A percentile compares a stretch with the other conserved stretches of the same genome.
phyloP scores from a whole-genome alignment of 805 yeast genomes.

The Grigorovia humatica region DNA sequence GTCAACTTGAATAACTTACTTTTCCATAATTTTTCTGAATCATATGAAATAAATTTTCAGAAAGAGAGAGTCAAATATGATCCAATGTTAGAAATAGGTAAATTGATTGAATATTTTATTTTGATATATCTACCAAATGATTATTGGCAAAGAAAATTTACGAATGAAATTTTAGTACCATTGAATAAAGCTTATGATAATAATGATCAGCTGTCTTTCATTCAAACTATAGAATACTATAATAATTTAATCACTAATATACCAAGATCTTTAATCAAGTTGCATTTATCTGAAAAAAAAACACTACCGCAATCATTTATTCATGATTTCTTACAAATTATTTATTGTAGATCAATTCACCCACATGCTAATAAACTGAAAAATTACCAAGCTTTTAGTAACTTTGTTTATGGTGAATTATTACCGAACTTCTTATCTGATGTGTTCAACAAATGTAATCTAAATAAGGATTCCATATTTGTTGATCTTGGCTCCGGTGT shows the following conservation, averaged over 20 bases:
- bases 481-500: constrained; percentile 92
- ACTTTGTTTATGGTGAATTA: constrained; percentile 84
- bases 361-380: constrained; percentile 57
- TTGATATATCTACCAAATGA: constrained; percentile 17
- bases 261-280: constrained; percentile 26
- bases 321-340: constrained; percentile 62
- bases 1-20: constrained; percentile 16
- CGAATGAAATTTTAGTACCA: constrained; percentile 10
- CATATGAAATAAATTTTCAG: constrained; percentile 17
- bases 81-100: constrained; percentile 28
- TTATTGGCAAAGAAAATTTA: constrained; percentile 2
- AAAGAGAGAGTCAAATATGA: constrained; percentile 12
- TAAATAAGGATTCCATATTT: constrained; percentile 47
- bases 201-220: constrained; percentile 23
- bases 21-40: constrained; percentile 17
- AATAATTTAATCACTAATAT: constrained; percentile 32
- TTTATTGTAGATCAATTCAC: constrained; percentile 69
- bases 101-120: constrained; percentile 20
- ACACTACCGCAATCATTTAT: constrained; percentile 33
- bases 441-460: constrained; percentile 49
- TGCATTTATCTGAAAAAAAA: constrained; percentile 24
- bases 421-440: constrained; percentile 66
- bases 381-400: constrained; percentile 76
- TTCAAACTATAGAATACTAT: constrained; percentile 32
- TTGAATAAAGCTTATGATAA: constrained; percentile 20